Evolutionary conservation across 208 protist species (phyloP).

Genomic region (Endotrypanum monterogeii): DNA sequence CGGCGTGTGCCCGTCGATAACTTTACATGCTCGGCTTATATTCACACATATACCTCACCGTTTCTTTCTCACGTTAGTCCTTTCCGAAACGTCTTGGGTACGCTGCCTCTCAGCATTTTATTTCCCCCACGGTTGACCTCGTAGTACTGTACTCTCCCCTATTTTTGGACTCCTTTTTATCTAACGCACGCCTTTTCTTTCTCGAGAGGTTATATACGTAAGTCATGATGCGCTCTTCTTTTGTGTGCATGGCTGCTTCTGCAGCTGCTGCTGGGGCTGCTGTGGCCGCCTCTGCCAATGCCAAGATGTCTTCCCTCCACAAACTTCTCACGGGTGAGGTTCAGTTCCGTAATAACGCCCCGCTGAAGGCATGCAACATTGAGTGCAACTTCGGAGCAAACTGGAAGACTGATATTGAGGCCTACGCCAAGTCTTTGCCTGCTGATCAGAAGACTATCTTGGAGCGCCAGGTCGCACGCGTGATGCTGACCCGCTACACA

Average conservation of each 20-base stretch:
- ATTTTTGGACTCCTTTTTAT: conserved; percentile 5
- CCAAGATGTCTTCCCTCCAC: conserved; percentile 82
- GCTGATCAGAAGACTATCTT: conserved; percentile 71
- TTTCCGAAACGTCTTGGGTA: neutral
- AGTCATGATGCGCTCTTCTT: conserved; percentile 61
- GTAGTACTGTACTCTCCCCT: neutral
- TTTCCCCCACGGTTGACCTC: too few species aligned
- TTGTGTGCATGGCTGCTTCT: conserved; percentile 40
- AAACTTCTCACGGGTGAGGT: conserved; percentile 87
- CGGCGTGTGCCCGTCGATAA: too few species aligned
- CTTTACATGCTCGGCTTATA: too few species aligned
- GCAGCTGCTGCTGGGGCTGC: conserved; percentile 33
- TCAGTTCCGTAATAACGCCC: conserved; percentile 83
- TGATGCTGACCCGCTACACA: conserved; percentile 87
- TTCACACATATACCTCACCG: neutral
- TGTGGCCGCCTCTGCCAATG: conserved; percentile 34
- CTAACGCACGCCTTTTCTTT: neutral
- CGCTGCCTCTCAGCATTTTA: neutral
- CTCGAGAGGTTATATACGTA: neutral
- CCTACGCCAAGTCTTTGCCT: conserved; percentile 73
- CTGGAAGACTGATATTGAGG: conserved; percentile 72
- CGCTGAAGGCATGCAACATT: conserved; percentile 88
- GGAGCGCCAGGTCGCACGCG: conserved; percentile 78
- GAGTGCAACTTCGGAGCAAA: conserved; percentile 87
- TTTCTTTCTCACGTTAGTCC: neutral